Conservation (phyloP, 2,329 filamentous ascomycete genomes). For the Penicillium sp. region DNA sequence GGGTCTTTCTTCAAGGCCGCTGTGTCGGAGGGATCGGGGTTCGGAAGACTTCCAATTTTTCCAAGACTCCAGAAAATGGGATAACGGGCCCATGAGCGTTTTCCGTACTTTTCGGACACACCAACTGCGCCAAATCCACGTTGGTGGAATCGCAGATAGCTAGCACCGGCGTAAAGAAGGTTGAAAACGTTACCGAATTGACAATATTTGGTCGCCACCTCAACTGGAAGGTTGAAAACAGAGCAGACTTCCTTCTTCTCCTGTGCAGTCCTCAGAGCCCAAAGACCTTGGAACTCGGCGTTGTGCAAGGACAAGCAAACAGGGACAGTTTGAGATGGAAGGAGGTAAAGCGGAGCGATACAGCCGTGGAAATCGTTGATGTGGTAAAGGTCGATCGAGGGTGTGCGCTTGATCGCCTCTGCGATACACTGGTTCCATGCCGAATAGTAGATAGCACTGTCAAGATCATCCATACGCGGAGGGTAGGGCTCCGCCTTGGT, state of each 20-base stretch:
- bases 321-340: conserved; percentile 60
- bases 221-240: conserved; percentile 48
- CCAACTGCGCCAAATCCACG: conserved; percentile 69
- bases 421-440: conserved; percentile 72
- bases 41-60: conserved; percentile 63
- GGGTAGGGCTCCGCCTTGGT: conserved; percentile 66
- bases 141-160: conserved; percentile 66
- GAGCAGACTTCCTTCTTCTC: conserved; percentile 65
- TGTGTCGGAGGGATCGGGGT: conserved; percentile 63
- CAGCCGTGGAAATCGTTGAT: conserved; percentile 68
- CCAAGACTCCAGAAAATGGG: conserved; percentile 70
- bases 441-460: conserved; percentile 68
- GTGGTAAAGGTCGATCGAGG: conserved; percentile 61
- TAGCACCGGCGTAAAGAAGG: conserved; percentile 65
- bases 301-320: conserved; percentile 67
- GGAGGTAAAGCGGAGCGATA: conserved; percentile 63
- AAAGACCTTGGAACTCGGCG: conserved; percentile 69
- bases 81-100: conserved; percentile 66
- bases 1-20: conserved; percentile 21
- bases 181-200: conserved; percentile 72
- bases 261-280: conserved; percentile 64
- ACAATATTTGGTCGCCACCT: conserved; percentile 4
- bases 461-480: conserved; percentile 68
- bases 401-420: conserved; percentile 63
- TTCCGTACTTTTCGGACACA: conserved; percentile 68